Conservation (phyloP, 257 asterid species). For the Fraxinus americana region DNA sequence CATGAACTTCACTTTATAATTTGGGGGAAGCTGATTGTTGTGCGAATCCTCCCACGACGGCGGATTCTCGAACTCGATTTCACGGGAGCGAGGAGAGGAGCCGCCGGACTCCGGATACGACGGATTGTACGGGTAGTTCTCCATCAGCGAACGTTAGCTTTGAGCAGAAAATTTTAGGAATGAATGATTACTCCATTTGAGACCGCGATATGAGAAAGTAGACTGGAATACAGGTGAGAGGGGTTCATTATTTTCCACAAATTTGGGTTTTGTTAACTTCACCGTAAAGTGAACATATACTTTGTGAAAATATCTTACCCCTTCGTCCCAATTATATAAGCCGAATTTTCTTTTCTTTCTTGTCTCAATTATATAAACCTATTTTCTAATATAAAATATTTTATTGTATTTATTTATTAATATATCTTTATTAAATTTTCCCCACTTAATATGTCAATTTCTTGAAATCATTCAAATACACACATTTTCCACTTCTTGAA, state of each 20-base stretch:
- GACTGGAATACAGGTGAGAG: neutral
- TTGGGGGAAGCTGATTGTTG: constrained; percentile 45
- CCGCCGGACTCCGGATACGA: constrained; percentile 89
- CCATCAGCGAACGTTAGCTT: constrained; percentile 52
- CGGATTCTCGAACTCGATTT: constrained; percentile 79
- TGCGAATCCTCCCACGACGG: constrained; percentile 83
- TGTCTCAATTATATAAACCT: too few relatives aligned
- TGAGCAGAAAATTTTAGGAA: neutral
- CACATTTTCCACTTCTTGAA: too few relatives aligned
- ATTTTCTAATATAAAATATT: too few relatives aligned
- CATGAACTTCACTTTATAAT: constrained; percentile 76
- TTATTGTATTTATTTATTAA: too few relatives aligned
- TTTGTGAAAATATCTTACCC: neutral
- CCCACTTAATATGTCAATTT: too few relatives aligned
- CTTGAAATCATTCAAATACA: too few relatives aligned
- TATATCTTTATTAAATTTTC: too few relatives aligned
- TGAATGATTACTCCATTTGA: constrained; percentile 17
- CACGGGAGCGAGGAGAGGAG: constrained; percentile 92
- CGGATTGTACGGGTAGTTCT: constrained; percentile 63
- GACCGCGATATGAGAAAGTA: neutral
- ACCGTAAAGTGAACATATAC: neutral
- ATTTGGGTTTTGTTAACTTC: constrained; percentile 21
- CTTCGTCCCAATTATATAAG: too few relatives aligned
- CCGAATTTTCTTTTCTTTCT: too few relatives aligned
- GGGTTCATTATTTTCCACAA: constrained; percentile 15